Evolutionary conservation across 176 grass and related monocot genomes (phyloP), one percentile per base, ranked within the genome.

Genomic region (Triticum aestivum): DNA sequence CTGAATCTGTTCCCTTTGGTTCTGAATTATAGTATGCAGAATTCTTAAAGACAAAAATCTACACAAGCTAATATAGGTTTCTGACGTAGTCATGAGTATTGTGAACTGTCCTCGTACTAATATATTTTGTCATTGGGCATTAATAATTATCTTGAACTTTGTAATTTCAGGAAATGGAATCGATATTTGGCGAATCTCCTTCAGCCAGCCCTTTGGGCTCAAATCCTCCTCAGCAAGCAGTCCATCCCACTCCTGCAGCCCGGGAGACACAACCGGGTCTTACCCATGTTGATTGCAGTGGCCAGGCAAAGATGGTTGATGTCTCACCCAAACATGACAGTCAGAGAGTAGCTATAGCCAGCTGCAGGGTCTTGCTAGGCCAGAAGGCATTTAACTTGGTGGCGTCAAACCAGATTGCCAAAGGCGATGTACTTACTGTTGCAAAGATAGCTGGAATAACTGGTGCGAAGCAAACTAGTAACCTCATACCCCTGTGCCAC

Each of bases 361-460:
- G 87, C 14, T 96, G 97, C 85, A 96, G 69, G 85, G 97, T 99
- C 17, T 87, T 99, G 39, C 71, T 98, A 41, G 92, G 92, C 14
- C 82, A 87, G 27, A 80, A 91, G 85, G 97, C 90, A 20, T 99
- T 93, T 79, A 41, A 94, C 49, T 90, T 99, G 69, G 97, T 99
- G 65, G 86, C 97, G 56, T 96, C 97, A 42, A 96, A 99, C 41
- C 90, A 99, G 84, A 96, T 94, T 79, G 87, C 92, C 3, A 99
- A 99, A 96, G 97, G 94, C 69, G 92, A 96, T 87, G 97, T 94
- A 2, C 88, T 99, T 86, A 96, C 85, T 80, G 97, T 96, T 79
- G 97, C 97, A 65, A 96, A 99, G 85, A 90, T 99, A 82, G 90
- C 92, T 69, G 97, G 97, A 88, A 99, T 99, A 74, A 96, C 82